Evolutionary conservation across 768 basidiomycete species (phyloP), one percentile per base, ranked within the genome.

Genomic region (Kwoniella botswanensis): DNA sequence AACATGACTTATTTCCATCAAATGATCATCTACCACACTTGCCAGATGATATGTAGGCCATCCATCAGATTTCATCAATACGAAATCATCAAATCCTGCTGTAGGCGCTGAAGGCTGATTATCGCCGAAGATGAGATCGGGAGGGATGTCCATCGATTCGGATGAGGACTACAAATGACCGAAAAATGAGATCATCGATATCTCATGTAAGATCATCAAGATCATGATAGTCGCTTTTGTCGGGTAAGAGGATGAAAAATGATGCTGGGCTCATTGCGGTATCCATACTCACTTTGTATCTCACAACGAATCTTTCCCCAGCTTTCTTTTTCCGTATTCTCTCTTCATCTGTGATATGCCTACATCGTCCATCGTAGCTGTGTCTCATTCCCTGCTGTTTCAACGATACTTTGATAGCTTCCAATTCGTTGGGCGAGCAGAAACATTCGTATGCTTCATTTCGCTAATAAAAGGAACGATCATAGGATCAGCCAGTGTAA

Each of bases 21-120:
- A 89, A 76, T 94, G 89, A 84, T 99, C 97, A 75, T 99, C 97
- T 0, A 96, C 93, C 0, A 98, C 93, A 22, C 90, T 94, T 0
- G 97, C 96, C 4, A 99, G 88, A 74, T 98, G 97, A 80, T 99
- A 99, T 0, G 96, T 98, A 5, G 97, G 97, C 81, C 92, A 96
- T 1, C 89, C 85, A 81, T 99, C 97, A 0, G 92, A 90, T 83
- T 99, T 98, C 71, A 98, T 86, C 3, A 98, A 85, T 56, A 98
- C 88, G 24, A 94, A 93, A 80, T 99, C 97, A 2, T 93, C 95
- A 1, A 90, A 65, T 22, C 73, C 70, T 12, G 70, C 67, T 15
- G 77, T 71, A 65, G 73, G 73, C 65, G 63, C 68, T 21, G 71
- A 50, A 21, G 62, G 70, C 71, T 70, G 89, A 46, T 92, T 80